Evolutionary conservation across 495 filamentous ascomycete genomes (phyloP).

Genomic region (Bryoglossum gracile): DNA sequence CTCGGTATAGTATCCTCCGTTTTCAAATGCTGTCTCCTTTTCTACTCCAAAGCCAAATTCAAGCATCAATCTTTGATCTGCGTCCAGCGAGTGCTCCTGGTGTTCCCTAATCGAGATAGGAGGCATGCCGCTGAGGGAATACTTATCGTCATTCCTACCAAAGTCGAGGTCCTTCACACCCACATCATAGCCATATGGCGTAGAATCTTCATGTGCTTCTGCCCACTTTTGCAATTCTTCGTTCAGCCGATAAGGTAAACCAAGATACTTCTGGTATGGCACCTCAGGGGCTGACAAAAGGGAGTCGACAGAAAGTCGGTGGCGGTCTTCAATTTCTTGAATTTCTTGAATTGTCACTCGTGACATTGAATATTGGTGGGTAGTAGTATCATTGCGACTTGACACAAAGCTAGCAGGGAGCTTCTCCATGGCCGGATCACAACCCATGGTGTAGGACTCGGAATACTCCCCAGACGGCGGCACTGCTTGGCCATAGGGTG

Average conservation of each 20-base stretch:
- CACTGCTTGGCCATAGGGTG: slow-evolving; percentile 13
- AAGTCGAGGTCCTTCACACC: slow-evolving; percentile 62
- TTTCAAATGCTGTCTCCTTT: slow-evolving; percentile 35
- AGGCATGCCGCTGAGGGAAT: slow-evolving; percentile 39
- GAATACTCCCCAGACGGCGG: slow-evolving; percentile 13
- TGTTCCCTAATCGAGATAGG: slow-evolving; percentile 30
- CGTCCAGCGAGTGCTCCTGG: slow-evolving; percentile 19
- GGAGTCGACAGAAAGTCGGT: slow-evolving; percentile 37
- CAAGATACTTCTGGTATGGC: too few species aligned
- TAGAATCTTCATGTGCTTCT: too few species aligned
- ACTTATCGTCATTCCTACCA: slow-evolving; percentile 58
- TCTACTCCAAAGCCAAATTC: slow-evolving; percentile 44
- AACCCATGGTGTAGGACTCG: slow-evolving; percentile 2
- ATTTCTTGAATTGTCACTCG: slow-evolving; percentile 12
- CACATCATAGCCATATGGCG: slow-evolving; percentile 63
- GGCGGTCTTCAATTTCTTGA: slow-evolving; percentile 27
- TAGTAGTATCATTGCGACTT: slow-evolving; percentile 19
- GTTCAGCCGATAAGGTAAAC: too few species aligned
- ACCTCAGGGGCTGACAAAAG: slow-evolving; percentile 37
- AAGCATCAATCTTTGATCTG: slow-evolving; percentile 13
- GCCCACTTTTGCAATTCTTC: too few species aligned
- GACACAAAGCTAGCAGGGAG: slow-evolving; percentile 10
- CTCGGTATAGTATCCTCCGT: slow-evolving; percentile 60
- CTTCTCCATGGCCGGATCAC: not conserved
- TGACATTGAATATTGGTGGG: slow-evolving; percentile 1